These are phyloP conservation scores for Epichloe coenophiala DNA, from an alignment of 2,329 filamentous ascomycete species.

Conservation along the genomic window DNA sequence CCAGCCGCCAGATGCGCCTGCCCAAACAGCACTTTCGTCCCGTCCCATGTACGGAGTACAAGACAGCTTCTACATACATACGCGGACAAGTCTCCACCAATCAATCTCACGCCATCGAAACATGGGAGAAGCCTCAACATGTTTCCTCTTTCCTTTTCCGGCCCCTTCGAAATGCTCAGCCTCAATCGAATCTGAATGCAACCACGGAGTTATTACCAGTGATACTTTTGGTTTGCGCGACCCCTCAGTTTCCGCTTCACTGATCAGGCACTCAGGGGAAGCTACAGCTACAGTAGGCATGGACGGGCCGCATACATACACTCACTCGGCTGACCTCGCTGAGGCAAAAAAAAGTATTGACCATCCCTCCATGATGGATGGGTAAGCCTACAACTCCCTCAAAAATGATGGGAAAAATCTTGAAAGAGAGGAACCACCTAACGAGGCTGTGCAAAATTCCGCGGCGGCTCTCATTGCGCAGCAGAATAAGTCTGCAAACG, in stretches of 20 bases:
- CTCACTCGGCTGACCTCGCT: no score
- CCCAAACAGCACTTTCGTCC: no score
- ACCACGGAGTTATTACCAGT: no score
- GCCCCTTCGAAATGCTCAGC: conserved; percentile 9
- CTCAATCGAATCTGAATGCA: conserved; percentile 7
- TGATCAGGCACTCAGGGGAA: no score
- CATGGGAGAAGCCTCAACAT: not conserved
- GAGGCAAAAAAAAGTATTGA: not conserved
- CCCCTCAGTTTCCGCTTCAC: not conserved
- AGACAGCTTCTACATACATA: not conserved
- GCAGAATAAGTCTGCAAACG: no score
- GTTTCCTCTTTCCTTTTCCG: conserved; percentile 7
- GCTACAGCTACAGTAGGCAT: no score
- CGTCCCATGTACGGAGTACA: not conserved
- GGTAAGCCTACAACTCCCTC: not conserved
- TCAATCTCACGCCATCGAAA: not conserved
- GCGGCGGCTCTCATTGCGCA: no score
- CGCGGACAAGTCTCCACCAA: not conserved
- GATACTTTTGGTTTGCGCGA: not conserved
- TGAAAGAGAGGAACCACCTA: not conserved
- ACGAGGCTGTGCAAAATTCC: not conserved
- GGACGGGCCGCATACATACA: no score
- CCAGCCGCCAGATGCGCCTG: no score
- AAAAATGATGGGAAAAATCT: not conserved
- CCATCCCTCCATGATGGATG: not conserved